Conservation (phyloP, 2,329 filamentous ascomycete species). For the Epichloe glyceriae region DNA sequence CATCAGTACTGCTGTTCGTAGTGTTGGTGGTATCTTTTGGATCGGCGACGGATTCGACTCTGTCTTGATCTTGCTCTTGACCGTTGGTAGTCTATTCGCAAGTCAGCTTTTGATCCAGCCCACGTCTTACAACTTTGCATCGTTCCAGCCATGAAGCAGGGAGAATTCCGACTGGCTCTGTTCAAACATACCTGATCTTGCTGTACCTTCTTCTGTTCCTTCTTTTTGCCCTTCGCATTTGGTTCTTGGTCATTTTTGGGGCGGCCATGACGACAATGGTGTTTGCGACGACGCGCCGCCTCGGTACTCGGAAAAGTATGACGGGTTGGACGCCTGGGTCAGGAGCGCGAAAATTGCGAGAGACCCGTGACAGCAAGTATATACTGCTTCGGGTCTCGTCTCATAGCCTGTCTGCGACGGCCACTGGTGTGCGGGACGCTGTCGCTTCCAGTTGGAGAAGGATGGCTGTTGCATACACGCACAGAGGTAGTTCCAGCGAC, state of each 20-base stretch:
- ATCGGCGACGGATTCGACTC: conserved; percentile 14
- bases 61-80: neutral
- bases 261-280: conserved; percentile 39
- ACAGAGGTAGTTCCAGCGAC: neutral
- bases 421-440: neutral
- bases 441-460: neutral
- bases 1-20: neutral
- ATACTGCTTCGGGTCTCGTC: conserved; percentile 25
- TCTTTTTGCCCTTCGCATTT: conserved; percentile 89
- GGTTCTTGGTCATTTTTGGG: conserved; percentile 81
- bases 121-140: too few species aligned
- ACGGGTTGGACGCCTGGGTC: conserved; percentile 21
- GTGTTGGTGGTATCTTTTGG: conserved; percentile 8
- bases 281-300: conserved; percentile 14
- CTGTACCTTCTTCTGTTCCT: conserved; percentile 66
- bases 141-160: neutral
- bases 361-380: conserved; percentile 20
- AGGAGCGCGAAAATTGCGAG: conserved; percentile 24
- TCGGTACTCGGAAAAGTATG: conserved; percentile 14
- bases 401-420: conserved; percentile 15
- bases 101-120: neutral
- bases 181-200: conserved; percentile 35
- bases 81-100: neutral
- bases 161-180: neutral
- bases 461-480: neutral